A percentile compares a stretch with the other conserved stretches of the same genome.
phyloP scores from a whole-genome alignment of 2,329 filamentous ascomycete genomes.

The Amauroascus verrucosus region DNA sequence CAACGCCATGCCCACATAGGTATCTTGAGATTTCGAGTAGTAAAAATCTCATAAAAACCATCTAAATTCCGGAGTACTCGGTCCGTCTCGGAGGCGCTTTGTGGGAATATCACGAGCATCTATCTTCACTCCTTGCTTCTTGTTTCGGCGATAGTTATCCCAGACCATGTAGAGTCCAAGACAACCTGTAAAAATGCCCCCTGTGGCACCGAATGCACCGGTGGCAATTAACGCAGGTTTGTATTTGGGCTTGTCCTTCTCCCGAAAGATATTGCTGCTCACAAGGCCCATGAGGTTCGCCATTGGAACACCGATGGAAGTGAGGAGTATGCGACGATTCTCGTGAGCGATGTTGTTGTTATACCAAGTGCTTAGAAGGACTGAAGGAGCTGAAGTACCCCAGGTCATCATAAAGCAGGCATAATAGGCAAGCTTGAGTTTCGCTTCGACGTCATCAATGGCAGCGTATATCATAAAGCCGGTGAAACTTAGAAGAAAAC shows the following conservation, averaged over 20 bases:
- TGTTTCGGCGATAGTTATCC: slow-evolving; percentile 54
- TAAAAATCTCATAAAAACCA: slow-evolving; percentile 40
- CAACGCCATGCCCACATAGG: not conserved
- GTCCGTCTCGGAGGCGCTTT: slow-evolving; percentile 46
- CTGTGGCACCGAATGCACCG: slow-evolving; percentile 49
- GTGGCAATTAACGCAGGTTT: slow-evolving; percentile 56
- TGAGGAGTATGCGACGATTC: slow-evolving; percentile 58
- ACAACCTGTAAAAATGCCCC: slow-evolving; percentile 36
- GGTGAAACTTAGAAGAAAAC: slow-evolving; percentile 65
- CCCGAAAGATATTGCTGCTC: slow-evolving; percentile 56
- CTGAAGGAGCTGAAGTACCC: slow-evolving; percentile 64
- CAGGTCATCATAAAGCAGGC: slow-evolving; percentile 75
- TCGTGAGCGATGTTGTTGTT: slow-evolving; percentile 78
- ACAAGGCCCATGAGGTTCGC: slow-evolving; percentile 70
- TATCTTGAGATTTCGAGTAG: not conserved
- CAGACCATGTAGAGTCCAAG: slow-evolving; percentile 54
- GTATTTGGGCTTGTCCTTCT: slow-evolving; percentile 54
- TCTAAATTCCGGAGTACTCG: slow-evolving; percentile 43
- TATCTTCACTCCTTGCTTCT: slow-evolving; percentile 45
- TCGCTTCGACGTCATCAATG: slow-evolving; percentile 51
- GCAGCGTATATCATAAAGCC: slow-evolving; percentile 71
- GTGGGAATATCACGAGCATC: slow-evolving; percentile 50
- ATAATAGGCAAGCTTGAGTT: slow-evolving; percentile 49
- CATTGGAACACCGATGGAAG: slow-evolving; percentile 60
- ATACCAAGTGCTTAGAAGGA: slow-evolving; percentile 61